These are phyloP conservation scores for Diaporthe destruens DNA, from an alignment of 2,329 filamentous ascomycete species.

Conservation along the genomic window DNA sequence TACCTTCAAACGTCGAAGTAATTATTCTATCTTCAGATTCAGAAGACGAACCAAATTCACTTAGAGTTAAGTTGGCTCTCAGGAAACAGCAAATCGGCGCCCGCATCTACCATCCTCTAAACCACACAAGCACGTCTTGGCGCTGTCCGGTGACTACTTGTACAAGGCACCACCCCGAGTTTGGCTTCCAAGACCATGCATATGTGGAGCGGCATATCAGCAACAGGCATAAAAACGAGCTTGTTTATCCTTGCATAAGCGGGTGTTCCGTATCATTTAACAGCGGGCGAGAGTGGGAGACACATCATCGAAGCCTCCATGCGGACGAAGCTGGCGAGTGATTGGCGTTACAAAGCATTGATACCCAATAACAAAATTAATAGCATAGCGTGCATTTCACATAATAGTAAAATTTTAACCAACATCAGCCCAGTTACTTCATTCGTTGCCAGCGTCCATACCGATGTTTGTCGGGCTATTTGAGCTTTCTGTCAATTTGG, in stretches of 20 bases:
- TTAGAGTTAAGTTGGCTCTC: too few relatives aligned
- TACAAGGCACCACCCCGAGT: not conserved
- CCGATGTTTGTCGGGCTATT: not conserved
- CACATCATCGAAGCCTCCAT: not conserved
- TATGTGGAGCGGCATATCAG: not conserved
- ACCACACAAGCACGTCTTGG: not conserved
- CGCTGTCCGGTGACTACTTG: not conserved
- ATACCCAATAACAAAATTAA: not conserved
- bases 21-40: not conserved
- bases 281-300: not conserved
- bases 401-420: too few relatives aligned
- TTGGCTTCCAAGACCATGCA: not conserved
- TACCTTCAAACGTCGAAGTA: not conserved
- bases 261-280: not conserved
- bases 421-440: too few relatives aligned
- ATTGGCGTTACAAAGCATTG: not conserved
- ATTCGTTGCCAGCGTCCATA: not conserved
- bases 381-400: not conserved
- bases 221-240: not conserved
- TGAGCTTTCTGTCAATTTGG: too few relatives aligned
- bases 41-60: not conserved
- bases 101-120: slow-evolving; percentile 1
- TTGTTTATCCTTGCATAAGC: not conserved
- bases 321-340: not conserved
- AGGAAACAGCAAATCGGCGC: not conserved